Evolutionary conservation across 768 basidiomycete species (phyloP), one percentile per base, ranked within the genome.

Genomic region (Trametes gibbosa): DNA sequence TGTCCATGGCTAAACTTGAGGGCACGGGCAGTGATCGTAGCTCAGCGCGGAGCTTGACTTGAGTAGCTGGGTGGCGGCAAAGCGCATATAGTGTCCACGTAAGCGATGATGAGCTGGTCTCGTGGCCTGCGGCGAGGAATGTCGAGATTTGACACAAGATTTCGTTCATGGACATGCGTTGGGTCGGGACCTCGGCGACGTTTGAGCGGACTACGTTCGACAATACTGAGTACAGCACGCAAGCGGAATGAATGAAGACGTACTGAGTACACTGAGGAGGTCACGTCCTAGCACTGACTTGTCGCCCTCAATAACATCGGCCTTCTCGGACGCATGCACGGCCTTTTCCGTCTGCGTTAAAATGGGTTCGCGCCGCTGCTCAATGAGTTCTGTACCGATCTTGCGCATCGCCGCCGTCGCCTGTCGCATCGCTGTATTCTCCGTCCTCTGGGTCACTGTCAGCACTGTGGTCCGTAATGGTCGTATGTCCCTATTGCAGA

Each of bases 81-180:
- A 89, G 78, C 42, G 80, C 78, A 67, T 84, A 85, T 2, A 89
- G 74, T 54, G 80, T 81, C 85, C 85, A 89, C 7, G 83, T 77
- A 16, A 87, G 73, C 3, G 84, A 81, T 6, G 77, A 77, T 0
- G 82, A 76, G 17, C 80, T 80, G 1, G 85, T 85, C 68, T 88
- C 86, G 72, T 89, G 81, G 12, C 87, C 86, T 48, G 84, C 83
- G 14, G 81, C 76, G 29, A 87, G 75, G 67, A 87, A 86, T 0
- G 84, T 86, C 12, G 81, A 79, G 60, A 87, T 86, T 63, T 86
- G 87, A 63, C 77, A 83, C 23, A 84, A 72, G 1, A 82, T 78
- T 61, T 89, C 85, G n/a, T 75, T 70, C 37, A 80, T 76, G 12
- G 80, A 76, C 75, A 89, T 76, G n/a, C 76, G 76, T 59, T 81